Evolutionary conservation across 805 yeast species (phyloP), one percentile per base, ranked within the genome.

Genomic region (Suhomyces kilbournensis): DNA sequence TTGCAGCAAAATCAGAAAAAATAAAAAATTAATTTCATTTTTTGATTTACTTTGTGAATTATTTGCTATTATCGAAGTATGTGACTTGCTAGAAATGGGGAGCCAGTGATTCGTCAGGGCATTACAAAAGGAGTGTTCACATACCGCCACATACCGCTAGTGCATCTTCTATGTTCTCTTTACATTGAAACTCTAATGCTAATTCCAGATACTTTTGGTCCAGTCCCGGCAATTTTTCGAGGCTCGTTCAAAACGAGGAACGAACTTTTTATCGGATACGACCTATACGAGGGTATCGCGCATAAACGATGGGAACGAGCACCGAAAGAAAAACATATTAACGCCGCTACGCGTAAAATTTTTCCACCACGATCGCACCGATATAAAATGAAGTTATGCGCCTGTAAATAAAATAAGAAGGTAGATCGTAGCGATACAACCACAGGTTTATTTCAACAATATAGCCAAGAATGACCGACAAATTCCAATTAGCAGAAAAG

Each of bases 401-500:
- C 42, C 42, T 38, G 42, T 38, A 23, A 38, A 38, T 42, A 42
- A 22, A 23, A 3, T 3, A 14, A 22, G 28, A 8, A 20, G n/a
- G 45, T 22, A 42, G 22, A 17, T 30, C 15, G 19, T 43, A 39
- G 39, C 39, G 52, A 52, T 52, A 48, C 55, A 52, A 48, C 47
- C 49, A 46, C 32, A 38, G 42, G 42, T 38, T 38, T 38, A 38
- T 38, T 32, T 38, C 42, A 38, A 38, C 42, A 38, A 38, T 17
- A 38, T 17, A 38, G 23, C 42, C 30, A 58, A 23, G 28, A 47
- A 58, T 60, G 62, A 30, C 60, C 4, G 30, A 54, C 10, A 52
- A 47, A n/a, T 42, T 67, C 56, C 54, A 66, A 61, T 67, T 74
- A 61, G 75, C 76, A 43, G 67, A 73, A 48, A 85, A 83, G 71